Percentiles rank a stretch among this genome's conserved stretches.
Conservation (phyloP, 2,329 filamentous ascomycete species). For the Leptodontidium sp. region DNA sequence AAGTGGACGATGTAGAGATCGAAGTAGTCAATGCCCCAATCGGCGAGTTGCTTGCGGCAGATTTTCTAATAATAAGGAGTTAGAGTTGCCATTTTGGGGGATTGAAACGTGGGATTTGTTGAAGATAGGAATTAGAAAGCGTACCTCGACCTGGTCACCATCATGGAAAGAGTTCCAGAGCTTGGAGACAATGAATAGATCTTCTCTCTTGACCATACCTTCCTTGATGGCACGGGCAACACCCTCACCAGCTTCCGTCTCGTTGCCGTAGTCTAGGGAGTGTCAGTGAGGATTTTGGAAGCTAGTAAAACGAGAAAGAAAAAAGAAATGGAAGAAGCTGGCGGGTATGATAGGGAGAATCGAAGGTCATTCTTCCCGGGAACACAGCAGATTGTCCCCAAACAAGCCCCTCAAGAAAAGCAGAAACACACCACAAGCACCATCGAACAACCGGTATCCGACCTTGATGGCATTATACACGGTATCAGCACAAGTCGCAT, state of each 20-base stretch:
- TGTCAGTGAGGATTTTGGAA: conserved; percentile 13
- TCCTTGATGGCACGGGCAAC: conserved; percentile 82
- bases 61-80: conserved; percentile 59
- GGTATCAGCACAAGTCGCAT: conserved; percentile 67
- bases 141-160: conserved; percentile 70
- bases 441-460: conserved; percentile 68
- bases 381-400: background rate
- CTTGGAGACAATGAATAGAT: conserved; percentile 93
- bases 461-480: conserved; percentile 73
- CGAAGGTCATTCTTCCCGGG: background rate
- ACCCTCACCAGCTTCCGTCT: conserved; percentile 79
- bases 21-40: conserved; percentile 89
- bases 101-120: background rate
- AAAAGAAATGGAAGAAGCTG: no score
- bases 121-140: background rate
- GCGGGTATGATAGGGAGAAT: background rate
- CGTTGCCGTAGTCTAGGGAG: conserved; percentile 78
- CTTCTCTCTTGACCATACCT: conserved; percentile 81
- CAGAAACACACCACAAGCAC: conserved; percentile 59
- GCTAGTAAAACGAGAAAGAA: no score
- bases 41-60: conserved; percentile 76
- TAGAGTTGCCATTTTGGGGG: background rate
- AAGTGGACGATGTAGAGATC: conserved; percentile 92
- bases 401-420: background rate
- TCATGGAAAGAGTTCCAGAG: conserved; percentile 95